Percentiles rank a stretch among this genome's conserved stretches.
These are phyloP conservation scores for Chaetomium sp. DNA, from an alignment of 2,329 filamentous ascomycete species.

Conservation along the genomic window DNA sequence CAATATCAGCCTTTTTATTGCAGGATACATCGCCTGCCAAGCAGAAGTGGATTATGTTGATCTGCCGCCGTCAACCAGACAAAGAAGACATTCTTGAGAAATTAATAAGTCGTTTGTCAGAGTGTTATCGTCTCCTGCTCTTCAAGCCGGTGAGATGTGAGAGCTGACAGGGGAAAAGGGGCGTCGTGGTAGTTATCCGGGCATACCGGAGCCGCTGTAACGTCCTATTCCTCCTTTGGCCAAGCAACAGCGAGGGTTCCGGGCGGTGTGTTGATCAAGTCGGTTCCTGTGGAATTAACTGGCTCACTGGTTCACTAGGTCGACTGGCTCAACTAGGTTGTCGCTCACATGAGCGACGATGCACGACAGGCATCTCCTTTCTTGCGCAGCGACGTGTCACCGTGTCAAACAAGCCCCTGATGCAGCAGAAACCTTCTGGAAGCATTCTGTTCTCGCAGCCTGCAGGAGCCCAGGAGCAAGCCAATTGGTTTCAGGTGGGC, in stretches of 20 bases:
- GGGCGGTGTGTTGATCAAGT: neutral
- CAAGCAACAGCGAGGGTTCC: neutral
- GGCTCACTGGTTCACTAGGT: neutral
- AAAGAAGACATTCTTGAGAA: neutral
- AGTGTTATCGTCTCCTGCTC: too few relatives aligned
- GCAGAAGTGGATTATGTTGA: slow-evolving; percentile 1
- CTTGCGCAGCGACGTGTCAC: neutral
- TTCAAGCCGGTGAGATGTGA: neutral
- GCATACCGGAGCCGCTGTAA: neutral
- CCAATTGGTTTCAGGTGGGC: slow-evolving; percentile 27
- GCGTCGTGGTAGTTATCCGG: neutral
- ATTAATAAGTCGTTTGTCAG: neutral
- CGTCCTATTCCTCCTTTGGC: neutral
- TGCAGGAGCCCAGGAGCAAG: neutral
- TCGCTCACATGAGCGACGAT: neutral
- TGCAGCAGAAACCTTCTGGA: slow-evolving; percentile 28
- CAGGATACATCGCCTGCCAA: neutral
- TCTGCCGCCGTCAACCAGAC: neutral
- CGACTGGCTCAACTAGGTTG: neutral
- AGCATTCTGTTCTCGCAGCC: slow-evolving; percentile 17
- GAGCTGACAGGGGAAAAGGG: neutral
- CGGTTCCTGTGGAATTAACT: neutral
- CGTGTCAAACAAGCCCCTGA: neutral
- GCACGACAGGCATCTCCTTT: slow-evolving; percentile 8
- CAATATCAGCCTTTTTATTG: neutral